phyloP scores from a whole-genome alignment of 768 basidiomycete species.

The Leccinum obscurum region DNA sequence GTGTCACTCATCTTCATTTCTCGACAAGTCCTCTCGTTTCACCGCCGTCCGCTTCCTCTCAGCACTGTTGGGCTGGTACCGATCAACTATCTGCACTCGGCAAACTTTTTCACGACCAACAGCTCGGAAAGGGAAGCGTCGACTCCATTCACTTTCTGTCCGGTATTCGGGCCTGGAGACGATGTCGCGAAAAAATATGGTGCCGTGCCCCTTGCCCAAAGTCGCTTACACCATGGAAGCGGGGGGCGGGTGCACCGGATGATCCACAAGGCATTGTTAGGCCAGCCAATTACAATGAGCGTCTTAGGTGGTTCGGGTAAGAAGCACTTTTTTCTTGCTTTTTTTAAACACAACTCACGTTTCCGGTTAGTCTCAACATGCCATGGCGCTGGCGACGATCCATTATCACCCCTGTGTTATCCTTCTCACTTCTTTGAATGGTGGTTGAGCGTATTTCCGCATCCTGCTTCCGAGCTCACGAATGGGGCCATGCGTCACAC shows the following conservation, averaged over 20 bases:
- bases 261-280: slow-evolving; percentile 78
- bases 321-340: slow-evolving; percentile 19
- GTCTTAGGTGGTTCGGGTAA: slow-evolving; percentile 86
- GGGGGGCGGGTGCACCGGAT: slow-evolving; percentile 81
- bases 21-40: slow-evolving; percentile 51
- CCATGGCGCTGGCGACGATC: slow-evolving; percentile 91
- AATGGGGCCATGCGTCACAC: slow-evolving; percentile 95
- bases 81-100: slow-evolving; percentile 80
- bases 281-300: slow-evolving; percentile 86
- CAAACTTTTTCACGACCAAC: slow-evolving; percentile 20
- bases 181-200: slow-evolving; percentile 79
- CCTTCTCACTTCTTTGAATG: slow-evolving; percentile 95
- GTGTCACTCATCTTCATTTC: slow-evolving; percentile 56
- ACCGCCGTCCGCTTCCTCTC: slow-evolving; percentile 23
- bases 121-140: slow-evolving; percentile 35
- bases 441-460: slow-evolving; percentile 98
- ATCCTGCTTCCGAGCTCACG: slow-evolving; percentile 95
- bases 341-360: not conserved
- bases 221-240: slow-evolving; percentile 74
- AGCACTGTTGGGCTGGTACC: slow-evolving; percentile 54
- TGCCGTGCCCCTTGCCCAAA: slow-evolving; percentile 68
- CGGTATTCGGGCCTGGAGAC: slow-evolving; percentile 82
- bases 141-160: slow-evolving; percentile 91
- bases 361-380: slow-evolving; percentile 78
- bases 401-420: slow-evolving; percentile 81